Conservation (phyloP, 1,139 yeast genomes). For the Yamadazyma diddensiae region DNA sequence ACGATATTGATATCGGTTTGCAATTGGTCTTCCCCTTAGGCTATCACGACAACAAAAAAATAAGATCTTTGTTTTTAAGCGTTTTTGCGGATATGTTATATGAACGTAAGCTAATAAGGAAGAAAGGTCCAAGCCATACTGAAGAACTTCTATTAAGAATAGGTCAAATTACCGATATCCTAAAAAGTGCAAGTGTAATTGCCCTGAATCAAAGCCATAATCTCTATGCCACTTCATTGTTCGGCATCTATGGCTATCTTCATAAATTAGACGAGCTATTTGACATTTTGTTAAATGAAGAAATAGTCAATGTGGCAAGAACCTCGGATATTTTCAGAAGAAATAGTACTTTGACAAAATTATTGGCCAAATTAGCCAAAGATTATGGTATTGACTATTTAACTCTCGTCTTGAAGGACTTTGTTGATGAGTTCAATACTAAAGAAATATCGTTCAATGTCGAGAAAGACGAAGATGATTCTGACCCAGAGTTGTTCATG, state of each 20-base stretch:
- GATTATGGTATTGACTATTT: conserved; percentile 63
- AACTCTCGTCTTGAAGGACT: conserved; percentile 50
- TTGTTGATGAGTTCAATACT: conserved; percentile 48
- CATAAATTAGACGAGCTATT: conserved; percentile 56
- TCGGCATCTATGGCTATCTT: conserved; percentile 57
- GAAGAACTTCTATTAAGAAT: conserved; percentile 16
- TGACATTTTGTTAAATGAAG: conserved; percentile 55
- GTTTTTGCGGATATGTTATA: conserved; percentile 68
- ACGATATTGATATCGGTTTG: conserved; percentile 77
- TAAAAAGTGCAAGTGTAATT: conserved; percentile 62
- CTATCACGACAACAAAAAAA: conserved; percentile 62
- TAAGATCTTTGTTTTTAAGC: conserved; percentile 70
- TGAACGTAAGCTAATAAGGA: conserved; percentile 30
- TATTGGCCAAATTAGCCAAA: conserved; percentile 69
- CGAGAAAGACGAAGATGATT: conserved; percentile 43
- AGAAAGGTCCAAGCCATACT: conserved; percentile 23
- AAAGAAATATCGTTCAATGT: conserved; percentile 61
- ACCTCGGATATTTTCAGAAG: conserved; percentile 75
- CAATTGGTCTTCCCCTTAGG: conserved; percentile 78
- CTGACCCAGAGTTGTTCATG: conserved; percentile 49
- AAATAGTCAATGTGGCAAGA: conserved; percentile 56
- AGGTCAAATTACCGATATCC: conserved; percentile 25
- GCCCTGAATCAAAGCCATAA: conserved; percentile 54
- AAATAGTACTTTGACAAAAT: conserved; percentile 78
- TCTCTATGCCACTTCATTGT: conserved; percentile 62